Percentiles rank a stretch among this genome's conserved stretches.
Conservation (phyloP, 1,284 basidiomycete genomes). For the Cutaneotrichosporon sp. region DNA sequence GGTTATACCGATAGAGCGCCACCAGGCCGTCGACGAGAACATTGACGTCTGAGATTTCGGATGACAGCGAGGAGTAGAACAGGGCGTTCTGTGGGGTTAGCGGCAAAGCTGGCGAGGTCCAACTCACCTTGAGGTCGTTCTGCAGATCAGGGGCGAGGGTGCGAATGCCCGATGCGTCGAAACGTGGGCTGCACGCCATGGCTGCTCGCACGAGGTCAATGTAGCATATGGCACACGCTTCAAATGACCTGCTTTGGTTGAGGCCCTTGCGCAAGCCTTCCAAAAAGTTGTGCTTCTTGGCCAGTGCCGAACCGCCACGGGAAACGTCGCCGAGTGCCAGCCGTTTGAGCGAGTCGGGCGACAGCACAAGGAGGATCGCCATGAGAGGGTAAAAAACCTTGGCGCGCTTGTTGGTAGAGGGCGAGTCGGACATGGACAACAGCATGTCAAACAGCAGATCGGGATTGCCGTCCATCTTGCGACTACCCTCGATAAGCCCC, state of each 20-base stretch:
- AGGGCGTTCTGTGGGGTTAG: constrained; percentile 27
- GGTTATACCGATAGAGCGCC: constrained; percentile 63
- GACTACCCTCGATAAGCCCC: constrained; percentile 57
- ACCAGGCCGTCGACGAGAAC: constrained; percentile 70
- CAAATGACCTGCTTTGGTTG: constrained; percentile 30
- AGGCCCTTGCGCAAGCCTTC: constrained; percentile 47
- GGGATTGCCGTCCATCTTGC: constrained; percentile 70
- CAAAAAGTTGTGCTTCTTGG: constrained; percentile 49
- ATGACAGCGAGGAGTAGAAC: constrained; percentile 28
- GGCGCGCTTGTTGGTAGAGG: constrained; percentile 37
- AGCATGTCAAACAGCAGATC: constrained; percentile 78
- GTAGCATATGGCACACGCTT: constrained; percentile 56
- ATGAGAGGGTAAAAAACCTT: constrained; percentile 75
- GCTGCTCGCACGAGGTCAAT: constrained; percentile 79
- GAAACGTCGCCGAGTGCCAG: constrained; percentile 45
- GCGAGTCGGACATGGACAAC: constrained; percentile 55
- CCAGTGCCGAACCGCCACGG: constrained; percentile 31
- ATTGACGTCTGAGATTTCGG: constrained; percentile 66
- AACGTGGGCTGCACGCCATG: constrained; percentile 57
- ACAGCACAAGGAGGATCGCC: constrained; percentile 68
- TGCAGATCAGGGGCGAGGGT: constrained; percentile 65
- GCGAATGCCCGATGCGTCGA: constrained; percentile 59
- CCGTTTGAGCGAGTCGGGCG: constrained; percentile 63
- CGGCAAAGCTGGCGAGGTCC: background rate
- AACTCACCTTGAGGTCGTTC: constrained; percentile 59